Percentiles rank a stretch among this genome's conserved stretches.
These are phyloP conservation scores for Suillus weaverae DNA, from an alignment of 768 basidiomycete species.

Conservation along the genomic window DNA sequence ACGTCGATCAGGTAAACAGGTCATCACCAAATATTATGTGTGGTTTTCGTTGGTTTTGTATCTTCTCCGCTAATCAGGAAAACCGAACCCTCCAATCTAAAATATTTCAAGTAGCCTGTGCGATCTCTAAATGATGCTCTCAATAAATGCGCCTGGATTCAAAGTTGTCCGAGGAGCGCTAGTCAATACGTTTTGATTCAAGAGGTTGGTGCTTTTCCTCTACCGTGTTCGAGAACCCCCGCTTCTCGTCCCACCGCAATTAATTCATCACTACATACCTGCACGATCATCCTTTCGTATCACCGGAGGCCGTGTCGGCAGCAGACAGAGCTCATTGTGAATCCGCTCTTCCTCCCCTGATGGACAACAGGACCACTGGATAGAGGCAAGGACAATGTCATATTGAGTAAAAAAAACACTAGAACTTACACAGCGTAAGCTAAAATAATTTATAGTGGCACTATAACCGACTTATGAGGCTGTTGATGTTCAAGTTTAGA, in stretches of 20 bases:
- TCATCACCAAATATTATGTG: neutral
- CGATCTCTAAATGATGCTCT: neutral
- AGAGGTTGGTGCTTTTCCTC: neutral
- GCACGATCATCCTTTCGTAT: neutral
- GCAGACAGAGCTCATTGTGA: constrained; percentile 42
- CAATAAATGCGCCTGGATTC: neutral
- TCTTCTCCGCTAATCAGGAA: neutral
- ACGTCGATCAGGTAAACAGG: neutral
- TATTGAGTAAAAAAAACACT: neutral
- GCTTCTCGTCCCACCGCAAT: constrained; percentile 1
- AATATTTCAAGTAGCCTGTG: neutral
- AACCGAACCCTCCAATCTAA: neutral
- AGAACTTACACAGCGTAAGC: constrained; percentile 30
- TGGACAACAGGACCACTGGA: constrained; percentile 52
- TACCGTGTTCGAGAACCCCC: neutral
- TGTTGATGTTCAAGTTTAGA: neutral
- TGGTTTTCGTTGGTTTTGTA: neutral
- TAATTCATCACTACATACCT: neutral
- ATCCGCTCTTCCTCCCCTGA: constrained; percentile 48
- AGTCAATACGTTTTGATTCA: neutral
- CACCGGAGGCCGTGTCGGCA: neutral
- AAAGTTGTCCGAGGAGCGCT: neutral
- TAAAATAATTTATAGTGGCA: neutral
- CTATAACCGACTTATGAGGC: neutral
- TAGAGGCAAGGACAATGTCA: neutral